Conservation (phyloP, 192 early-diverging fungal genomes). For the Gamsiella multidivaricata region DNA sequence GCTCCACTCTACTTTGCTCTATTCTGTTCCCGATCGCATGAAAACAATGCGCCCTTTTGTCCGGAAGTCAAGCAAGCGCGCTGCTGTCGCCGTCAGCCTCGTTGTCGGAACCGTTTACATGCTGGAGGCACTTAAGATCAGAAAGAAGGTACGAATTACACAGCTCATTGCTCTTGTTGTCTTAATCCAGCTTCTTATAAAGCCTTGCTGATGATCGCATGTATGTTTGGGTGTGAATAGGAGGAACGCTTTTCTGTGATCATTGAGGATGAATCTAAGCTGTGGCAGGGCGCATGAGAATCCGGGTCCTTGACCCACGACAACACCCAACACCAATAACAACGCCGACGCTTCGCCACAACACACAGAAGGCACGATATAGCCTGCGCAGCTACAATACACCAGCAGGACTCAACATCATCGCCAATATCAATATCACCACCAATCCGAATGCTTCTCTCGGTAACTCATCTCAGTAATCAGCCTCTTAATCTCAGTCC, state of each 20-base stretch:
- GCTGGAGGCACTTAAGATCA: slow-evolving; percentile 54
- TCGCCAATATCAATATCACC: too few species aligned
- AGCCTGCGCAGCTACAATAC: too few species aligned
- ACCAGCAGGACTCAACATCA: too few species aligned
- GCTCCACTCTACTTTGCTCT: not conserved
- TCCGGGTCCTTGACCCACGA: not conserved
- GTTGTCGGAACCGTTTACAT: slow-evolving; percentile 44
- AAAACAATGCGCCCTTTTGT: slow-evolving; percentile 45
- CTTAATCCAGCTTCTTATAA: not conserved
- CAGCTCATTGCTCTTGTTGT: not conserved
- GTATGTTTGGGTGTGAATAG: too few species aligned
- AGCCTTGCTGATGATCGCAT: too few species aligned
- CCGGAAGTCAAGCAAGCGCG: slow-evolving; percentile 48
- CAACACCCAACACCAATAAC: not conserved
- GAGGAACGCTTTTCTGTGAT: slow-evolving; percentile 50
- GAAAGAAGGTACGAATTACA: slow-evolving; percentile 32
- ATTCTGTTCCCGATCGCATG: not conserved
- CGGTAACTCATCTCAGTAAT: too few species aligned
- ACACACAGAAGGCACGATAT: too few species aligned
- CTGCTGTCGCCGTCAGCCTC: slow-evolving; percentile 35
- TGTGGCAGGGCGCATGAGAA: slow-evolving; percentile 47
- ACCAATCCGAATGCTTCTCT: too few species aligned
- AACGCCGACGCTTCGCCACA: too few species aligned
- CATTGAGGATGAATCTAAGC: slow-evolving; percentile 45
- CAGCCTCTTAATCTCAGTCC: too few species aligned